Evolutionary conservation across 176 grass and related monocot genomes (phyloP), one percentile per base, ranked within the genome.

Genomic region (Phyllostachys edulis): DNA sequence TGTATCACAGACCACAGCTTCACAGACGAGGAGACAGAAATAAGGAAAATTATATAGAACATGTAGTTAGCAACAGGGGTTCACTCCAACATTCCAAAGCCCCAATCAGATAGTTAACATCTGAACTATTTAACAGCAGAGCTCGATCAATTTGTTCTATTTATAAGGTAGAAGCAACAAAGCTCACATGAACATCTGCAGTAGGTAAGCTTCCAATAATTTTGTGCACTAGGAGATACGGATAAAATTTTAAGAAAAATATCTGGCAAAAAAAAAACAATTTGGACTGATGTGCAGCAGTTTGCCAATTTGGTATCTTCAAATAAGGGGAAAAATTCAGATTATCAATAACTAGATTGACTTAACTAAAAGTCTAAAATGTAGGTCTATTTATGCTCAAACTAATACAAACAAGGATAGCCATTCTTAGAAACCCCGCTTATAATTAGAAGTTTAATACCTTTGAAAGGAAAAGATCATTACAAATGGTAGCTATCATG

Each of bases 301-400:
- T 36, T 72, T 65, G 5, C 47, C 27, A 75, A 7, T 37, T 17
- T 62, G 40, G 72, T 17, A 74, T 66, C 57, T 63, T 6, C 16
- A 46, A 42, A 9, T 67, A 50, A 41, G 38, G 41, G 2, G 8
- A 13, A 62, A 13, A 39, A 64, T 49, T 40, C 11, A 51, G 42
- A 79, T 50, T 75, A 38, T 79, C 34, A 3, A 61, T 51, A 47
- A 63, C 17, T 18, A 73, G 41, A 61, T 21, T 55, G 39, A 47
- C 16, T 34, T 56, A 56, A 56, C 52, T 38, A 38, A 38, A 71
- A 36, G n/a, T 46, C 40, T 47, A 47, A 36, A 63, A 34, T 52
- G 29, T 70, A 63, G 46, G 16, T 27, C 36, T 66, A 86, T 11
- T 45, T 36, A 69, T 47, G 38, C 6, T 85, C 41, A 69, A 78